These are phyloP conservation scores for Cyberlindnera saturnus DNA, from an alignment of 805 yeast species.

Conservation along the genomic window DNA sequence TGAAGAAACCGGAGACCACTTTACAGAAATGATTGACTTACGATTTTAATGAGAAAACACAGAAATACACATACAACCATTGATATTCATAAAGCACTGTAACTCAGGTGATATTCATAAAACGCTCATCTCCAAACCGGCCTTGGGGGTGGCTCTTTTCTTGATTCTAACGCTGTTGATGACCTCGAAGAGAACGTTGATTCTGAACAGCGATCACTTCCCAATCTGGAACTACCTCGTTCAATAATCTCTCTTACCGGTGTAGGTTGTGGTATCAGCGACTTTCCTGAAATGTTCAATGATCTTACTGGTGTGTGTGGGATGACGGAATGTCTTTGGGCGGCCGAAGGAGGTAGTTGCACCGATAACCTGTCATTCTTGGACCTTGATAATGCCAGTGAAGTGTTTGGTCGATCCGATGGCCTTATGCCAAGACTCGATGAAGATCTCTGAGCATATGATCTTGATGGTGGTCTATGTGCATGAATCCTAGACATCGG, in stretches of 20 bases:
- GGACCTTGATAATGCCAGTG: slow-evolving; percentile 14
- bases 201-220: background rate
- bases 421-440: slow-evolving; percentile 11
- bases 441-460: slow-evolving; percentile 5
- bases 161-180: background rate
- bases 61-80: background rate
- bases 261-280: slow-evolving; percentile 23
- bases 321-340: slow-evolving; percentile 17
- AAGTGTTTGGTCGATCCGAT: slow-evolving; percentile 13
- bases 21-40: slow-evolving; percentile 1
- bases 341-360: slow-evolving; percentile 2
- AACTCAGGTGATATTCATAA: background rate
- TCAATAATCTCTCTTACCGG: slow-evolving; percentile 21
- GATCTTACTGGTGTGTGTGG: slow-evolving; percentile 21
- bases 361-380: slow-evolving; percentile 6
- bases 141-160: slow-evolving; percentile 8
- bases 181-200: background rate
- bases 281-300: slow-evolving; percentile 5
- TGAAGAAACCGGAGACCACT: background rate
- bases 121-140: slow-evolving; percentile 11
- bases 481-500: slow-evolving; percentile 16
- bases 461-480: slow-evolving; percentile 11
- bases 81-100: background rate
- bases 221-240: slow-evolving; percentile 5
- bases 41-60: too few species aligned